A percentile compares a stretch with the other conserved stretches of the same genome.
These are phyloP conservation scores for Phytophthora tubulina DNA, from an alignment of 352 stramenopile species.

Conservation along the genomic window DNA sequence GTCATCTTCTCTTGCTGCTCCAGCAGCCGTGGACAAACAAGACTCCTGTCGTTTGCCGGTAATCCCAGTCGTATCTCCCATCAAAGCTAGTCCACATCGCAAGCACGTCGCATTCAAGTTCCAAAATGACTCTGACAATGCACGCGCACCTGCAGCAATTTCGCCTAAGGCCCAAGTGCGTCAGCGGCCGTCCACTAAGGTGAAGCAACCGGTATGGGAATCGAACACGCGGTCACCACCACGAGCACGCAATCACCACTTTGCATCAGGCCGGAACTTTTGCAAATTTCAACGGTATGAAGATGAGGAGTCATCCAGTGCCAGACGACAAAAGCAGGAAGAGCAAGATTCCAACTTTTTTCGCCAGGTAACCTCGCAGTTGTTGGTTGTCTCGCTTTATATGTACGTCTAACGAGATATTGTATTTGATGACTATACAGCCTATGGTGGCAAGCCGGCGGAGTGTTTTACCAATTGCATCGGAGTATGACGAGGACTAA, in stretches of 20 bases:
- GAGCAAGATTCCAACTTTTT: background rate
- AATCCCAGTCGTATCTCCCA: conserved; percentile 63
- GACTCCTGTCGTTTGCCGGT: conserved; percentile 37
- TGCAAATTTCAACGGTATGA: conserved; percentile 30
- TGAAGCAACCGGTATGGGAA: conserved; percentile 36
- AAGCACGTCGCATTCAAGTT: conserved; percentile 59
- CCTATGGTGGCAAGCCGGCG: conserved; percentile 41
- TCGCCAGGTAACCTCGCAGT: conserved; percentile 21
- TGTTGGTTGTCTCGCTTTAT: background rate
- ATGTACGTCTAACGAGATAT: background rate
- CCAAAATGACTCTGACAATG: conserved; percentile 10
- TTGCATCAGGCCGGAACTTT: conserved; percentile 29
- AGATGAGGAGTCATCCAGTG: conserved; percentile 24
- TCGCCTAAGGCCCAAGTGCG: conserved; percentile 24
- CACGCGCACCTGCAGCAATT: background rate
- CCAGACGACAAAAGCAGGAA: conserved; percentile 25
- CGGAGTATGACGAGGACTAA: conserved; percentile 18
- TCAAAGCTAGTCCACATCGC: conserved; percentile 53
- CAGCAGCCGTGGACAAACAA: conserved; percentile 2
- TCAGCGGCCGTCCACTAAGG: conserved; percentile 19
- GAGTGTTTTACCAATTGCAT: conserved; percentile 26
- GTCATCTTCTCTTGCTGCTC: too few species aligned
- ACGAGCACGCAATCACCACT: conserved; percentile 48
- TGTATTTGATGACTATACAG: conserved; percentile 18
- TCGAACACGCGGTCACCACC: conserved; percentile 44